Percentiles rank a stretch among this genome's conserved stretches.
phyloP scores from a whole-genome alignment of 805 yeast species.

The Teunomyces kruisii region DNA sequence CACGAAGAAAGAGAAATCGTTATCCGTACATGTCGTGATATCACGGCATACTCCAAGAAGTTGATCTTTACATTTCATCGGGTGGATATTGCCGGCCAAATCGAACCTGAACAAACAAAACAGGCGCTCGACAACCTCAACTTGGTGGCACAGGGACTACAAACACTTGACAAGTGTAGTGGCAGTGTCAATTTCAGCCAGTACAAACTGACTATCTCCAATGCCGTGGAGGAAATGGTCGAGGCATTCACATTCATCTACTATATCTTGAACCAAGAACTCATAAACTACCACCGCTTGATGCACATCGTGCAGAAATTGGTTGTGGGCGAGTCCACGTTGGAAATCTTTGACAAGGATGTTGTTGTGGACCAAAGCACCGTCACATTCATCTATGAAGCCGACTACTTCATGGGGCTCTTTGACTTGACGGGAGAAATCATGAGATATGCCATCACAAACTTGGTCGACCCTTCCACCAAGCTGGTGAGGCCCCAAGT shows the following conservation, averaged over 20 bases:
- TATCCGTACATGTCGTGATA: slow-evolving; percentile 35
- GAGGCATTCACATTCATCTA: slow-evolving; percentile 26
- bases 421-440: slow-evolving; percentile 44
- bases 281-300: slow-evolving; percentile 15
- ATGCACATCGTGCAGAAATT: background rate
- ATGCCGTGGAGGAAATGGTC: slow-evolving; percentile 26
- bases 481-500: background rate
- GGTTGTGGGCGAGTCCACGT: background rate
- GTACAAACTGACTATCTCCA: slow-evolving; percentile 20
- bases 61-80: slow-evolving; percentile 26
- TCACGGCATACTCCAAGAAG: slow-evolving; percentile 40
- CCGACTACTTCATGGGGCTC: slow-evolving; percentile 40
- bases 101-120: background rate
- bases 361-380: background rate
- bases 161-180: background rate
- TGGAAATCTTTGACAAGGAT: background rate
- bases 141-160: slow-evolving; percentile 7
- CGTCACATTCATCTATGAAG: slow-evolving; percentile 13
- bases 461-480: slow-evolving; percentile 13
- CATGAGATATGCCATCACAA: slow-evolving; percentile 38
- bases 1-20: slow-evolving; percentile 35
- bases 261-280: slow-evolving; percentile 11
- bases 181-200: slow-evolving; percentile 13
- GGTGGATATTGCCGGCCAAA: slow-evolving; percentile 4
- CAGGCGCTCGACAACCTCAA: slow-evolving; percentile 14